Conservation (phyloP, 73 alveolate species). For the Stentor coeruleus region DNA sequence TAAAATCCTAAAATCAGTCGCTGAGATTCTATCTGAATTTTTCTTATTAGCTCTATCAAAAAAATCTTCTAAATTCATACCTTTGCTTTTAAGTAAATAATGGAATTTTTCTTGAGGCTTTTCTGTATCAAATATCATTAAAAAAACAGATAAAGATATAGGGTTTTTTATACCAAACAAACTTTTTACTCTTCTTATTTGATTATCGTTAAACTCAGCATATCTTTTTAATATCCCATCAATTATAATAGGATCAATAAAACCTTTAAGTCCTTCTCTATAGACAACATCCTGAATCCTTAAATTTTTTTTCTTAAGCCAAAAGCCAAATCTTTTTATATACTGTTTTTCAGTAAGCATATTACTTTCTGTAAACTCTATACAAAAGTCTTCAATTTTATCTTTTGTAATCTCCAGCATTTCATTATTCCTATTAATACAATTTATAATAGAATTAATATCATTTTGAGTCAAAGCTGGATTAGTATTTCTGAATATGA, state of each 20-base stretch:
- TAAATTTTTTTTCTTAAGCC: not conserved
- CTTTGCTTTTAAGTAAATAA: not conserved
- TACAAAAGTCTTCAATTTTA: not conserved
- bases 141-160: not conserved
- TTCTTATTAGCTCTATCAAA: not conserved
- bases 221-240: not conserved
- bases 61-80: not conserved
- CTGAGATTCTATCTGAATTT: not conserved
- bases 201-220: not conserved
- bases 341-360: not conserved
- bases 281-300: not conserved
- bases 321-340: too few species aligned
- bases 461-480: not conserved
- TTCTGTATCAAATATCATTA: not conserved
- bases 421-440: too few species aligned
- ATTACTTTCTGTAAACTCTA: not conserved
- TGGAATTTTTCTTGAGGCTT: not conserved
- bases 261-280: not conserved
- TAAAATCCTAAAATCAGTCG: not conserved
- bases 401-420: not conserved
- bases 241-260: not conserved
- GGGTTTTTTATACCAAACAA: not conserved
- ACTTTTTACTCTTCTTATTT: too few species aligned
- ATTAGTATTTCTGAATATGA: not conserved
- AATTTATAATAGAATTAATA: too few species aligned